phyloP scores from a whole-genome alignment of 2,329 filamentous ascomycete genomes.

The Hymenoscyphus scutula region DNA sequence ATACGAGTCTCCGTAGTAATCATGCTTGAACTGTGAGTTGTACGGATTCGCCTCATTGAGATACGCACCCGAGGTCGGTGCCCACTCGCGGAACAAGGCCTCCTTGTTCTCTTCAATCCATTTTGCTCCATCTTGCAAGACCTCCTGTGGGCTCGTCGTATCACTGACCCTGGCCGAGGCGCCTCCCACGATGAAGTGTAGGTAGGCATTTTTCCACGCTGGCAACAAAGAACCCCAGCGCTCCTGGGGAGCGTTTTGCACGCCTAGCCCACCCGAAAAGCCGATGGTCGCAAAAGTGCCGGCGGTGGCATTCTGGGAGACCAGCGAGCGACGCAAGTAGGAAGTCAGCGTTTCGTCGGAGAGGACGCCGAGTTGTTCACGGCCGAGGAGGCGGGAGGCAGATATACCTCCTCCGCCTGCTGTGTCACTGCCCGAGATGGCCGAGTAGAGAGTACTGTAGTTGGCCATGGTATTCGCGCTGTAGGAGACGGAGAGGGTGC shows the following conservation, averaged over 20 bases:
- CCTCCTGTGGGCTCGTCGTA: background rate
- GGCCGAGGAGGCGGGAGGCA: conserved; percentile 40
- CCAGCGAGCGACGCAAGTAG: conserved; percentile 24
- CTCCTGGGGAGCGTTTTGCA: conserved; percentile 5
- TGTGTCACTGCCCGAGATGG: background rate
- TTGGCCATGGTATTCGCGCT: background rate
- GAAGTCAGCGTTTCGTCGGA: conserved; percentile 24
- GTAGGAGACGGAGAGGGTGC: background rate
- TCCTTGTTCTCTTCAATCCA: conserved; percentile 34
- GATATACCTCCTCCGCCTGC: background rate
- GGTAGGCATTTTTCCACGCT: conserved; percentile 14
- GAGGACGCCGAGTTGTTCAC: conserved; percentile 38
- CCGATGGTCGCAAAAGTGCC: conserved; percentile 33
- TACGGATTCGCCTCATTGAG: conserved; percentile 50
- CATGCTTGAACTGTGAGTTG: conserved; percentile 41
- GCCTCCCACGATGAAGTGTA: conserved; percentile 10
- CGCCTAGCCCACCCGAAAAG: conserved; percentile 14
- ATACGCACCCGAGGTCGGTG: conserved; percentile 43
- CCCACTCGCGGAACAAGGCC: conserved; percentile 4
- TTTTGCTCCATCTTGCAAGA: conserved; percentile 15
- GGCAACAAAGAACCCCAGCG: conserved; percentile 13
- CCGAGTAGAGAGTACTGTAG: background rate
- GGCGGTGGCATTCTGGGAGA: conserved; percentile 33
- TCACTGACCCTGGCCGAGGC: conserved; percentile 3
- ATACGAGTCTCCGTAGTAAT: conserved; percentile 41